phyloP scores from a whole-genome alignment of 1,139 yeast genomes.

The Kurtzmaniella quercitrusa region DNA sequence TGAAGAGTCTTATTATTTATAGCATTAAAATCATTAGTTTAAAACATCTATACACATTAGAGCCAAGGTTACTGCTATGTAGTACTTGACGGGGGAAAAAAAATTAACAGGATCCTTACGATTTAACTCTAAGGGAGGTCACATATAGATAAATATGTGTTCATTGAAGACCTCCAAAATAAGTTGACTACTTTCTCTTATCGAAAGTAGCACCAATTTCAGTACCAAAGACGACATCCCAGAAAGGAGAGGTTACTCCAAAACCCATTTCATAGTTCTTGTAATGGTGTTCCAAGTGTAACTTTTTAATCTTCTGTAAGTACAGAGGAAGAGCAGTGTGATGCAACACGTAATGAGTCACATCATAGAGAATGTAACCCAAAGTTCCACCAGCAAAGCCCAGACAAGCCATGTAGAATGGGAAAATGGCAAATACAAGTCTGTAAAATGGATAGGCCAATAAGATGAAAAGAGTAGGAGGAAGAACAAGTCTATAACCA shows the following conservation, averaged over 20 bases:
- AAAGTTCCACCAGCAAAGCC: conserved; percentile 91
- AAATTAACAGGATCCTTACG: no score
- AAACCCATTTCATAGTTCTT: conserved; percentile 94
- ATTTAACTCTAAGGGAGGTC: not conserved
- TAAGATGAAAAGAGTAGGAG: conserved; percentile 72
- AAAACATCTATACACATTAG: not conserved
- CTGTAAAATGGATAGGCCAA: conserved; percentile 43
- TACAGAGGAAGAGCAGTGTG: conserved; percentile 76
- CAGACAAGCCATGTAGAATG: conserved; percentile 46
- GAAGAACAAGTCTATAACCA: conserved; percentile 85
- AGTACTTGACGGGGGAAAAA: no score
- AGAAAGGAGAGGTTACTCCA: conserved; percentile 89
- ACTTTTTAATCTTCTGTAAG: conserved; percentile 74
- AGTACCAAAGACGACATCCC: conserved; percentile 91
- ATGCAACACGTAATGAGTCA: conserved; percentile 82
- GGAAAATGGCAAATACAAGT: conserved; percentile 35
- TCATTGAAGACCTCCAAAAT: no score
- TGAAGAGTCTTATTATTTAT: conserved; percentile 7
- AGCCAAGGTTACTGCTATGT: not conserved
- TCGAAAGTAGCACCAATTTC: conserved; percentile 36
- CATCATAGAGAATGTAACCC: conserved; percentile 89
- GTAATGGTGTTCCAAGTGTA: conserved; percentile 96
- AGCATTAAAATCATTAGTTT: not conserved
- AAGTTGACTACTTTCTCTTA: conserved; percentile 29
- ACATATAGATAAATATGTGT: no score